phyloP scores from a whole-genome alignment of 495 filamentous ascomycete species.

The Daldinia decipiens region DNA sequence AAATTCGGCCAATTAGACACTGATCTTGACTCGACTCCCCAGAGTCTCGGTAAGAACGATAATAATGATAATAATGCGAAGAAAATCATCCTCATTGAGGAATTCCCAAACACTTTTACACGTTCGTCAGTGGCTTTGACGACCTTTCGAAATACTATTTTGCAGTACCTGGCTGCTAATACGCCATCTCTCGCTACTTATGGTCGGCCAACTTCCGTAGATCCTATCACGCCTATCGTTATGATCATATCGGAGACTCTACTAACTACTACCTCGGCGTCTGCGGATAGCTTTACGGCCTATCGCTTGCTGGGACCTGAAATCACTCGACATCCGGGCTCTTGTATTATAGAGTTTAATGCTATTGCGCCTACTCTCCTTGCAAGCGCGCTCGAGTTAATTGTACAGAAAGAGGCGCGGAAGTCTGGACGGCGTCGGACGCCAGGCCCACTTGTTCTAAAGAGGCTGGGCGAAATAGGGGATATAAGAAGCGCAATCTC shows the following conservation, averaged over 20 bases:
- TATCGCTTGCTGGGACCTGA: constrained; percentile 87
- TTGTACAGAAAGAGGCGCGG: constrained; percentile 82
- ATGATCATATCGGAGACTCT: constrained; percentile 92
- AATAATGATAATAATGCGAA: constrained; percentile 39
- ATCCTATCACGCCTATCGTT: constrained; percentile 75
- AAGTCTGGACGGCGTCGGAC: constrained; percentile 72
- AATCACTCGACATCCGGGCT: constrained; percentile 79
- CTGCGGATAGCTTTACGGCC: constrained; percentile 87
- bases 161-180: constrained; percentile 75
- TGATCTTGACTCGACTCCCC: constrained; percentile 50
- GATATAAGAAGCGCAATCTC: constrained; percentile 93
- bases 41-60: constrained; percentile 27
- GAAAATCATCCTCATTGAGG: constrained; percentile 84
- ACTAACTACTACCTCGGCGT: constrained; percentile 76
- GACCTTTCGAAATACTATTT: constrained; percentile 78
- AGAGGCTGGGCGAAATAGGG: constrained; percentile 79
- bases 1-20: constrained; percentile 81
- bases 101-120: constrained; percentile 87
- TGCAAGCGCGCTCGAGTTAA: constrained; percentile 79
- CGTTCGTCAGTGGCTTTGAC: constrained; percentile 72
- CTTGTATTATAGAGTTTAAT: constrained; percentile 88
- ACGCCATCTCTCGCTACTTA: constrained; percentile 57
- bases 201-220: constrained; percentile 44
- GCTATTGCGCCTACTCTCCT: constrained; percentile 88
- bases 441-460: constrained; percentile 76